These are phyloP conservation scores for Huntiella moniliformis DNA, from an alignment of 2,329 filamentous ascomycete genomes.

Conservation along the genomic window DNA sequence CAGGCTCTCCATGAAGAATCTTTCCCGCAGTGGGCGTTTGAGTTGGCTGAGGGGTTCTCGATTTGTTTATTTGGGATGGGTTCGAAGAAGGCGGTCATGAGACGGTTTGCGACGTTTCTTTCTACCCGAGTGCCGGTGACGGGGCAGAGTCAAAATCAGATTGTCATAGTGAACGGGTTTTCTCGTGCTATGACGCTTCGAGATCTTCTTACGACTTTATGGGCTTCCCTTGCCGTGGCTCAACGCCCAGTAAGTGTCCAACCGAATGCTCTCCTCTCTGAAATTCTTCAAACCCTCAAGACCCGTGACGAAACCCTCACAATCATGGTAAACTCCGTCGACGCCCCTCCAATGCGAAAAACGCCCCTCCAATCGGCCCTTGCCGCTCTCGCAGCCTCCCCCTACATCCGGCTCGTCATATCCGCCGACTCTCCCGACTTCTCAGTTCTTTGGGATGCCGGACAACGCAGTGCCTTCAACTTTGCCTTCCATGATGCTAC, in stretches of 20 bases:
- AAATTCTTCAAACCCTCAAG: slow-evolving; percentile 43
- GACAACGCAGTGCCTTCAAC: slow-evolving; percentile 62
- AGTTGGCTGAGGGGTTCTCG: slow-evolving; percentile 71
- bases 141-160: slow-evolving; percentile 26
- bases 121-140: slow-evolving; percentile 24
- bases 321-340: slow-evolving; percentile 70
- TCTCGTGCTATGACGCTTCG: slow-evolving; percentile 44
- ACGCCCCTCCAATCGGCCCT: slow-evolving; percentile 51
- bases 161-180: slow-evolving; percentile 81
- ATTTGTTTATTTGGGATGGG: slow-evolving; percentile 86
- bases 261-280: slow-evolving; percentile 48
- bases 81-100: slow-evolving; percentile 61
- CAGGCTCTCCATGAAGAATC: slow-evolving; percentile 58
- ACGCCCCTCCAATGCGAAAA: slow-evolving; percentile 58
- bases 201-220: slow-evolving; percentile 52
- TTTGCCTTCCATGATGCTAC: slow-evolving; percentile 90
- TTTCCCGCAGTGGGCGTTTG: slow-evolving; percentile 85
- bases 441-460: slow-evolving; percentile 73
- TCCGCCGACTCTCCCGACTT: slow-evolving; percentile 83
- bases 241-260: slow-evolving; percentile 38
- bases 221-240: slow-evolving; percentile 36
- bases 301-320: slow-evolving; percentile 32
- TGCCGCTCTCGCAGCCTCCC: slow-evolving; percentile 56
- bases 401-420: slow-evolving; percentile 52
- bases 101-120: slow-evolving; percentile 54